Conservation (phyloP, 106 monocot species). For the Phalaenopsis equestris region DNA sequence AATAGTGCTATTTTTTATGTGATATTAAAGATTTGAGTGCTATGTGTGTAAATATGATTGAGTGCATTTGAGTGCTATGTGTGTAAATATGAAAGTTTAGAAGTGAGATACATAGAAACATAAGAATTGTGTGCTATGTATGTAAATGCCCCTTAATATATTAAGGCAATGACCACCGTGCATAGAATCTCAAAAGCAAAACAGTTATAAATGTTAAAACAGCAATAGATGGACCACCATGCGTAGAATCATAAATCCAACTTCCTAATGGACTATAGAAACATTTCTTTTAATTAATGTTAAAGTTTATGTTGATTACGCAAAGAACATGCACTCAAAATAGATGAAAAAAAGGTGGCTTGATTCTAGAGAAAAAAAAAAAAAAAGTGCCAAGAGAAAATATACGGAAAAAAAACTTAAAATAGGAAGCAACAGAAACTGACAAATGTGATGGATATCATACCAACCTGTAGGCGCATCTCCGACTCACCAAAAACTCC, state of each 20-base stretch:
- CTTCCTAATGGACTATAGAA: neutral
- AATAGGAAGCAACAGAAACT: neutral
- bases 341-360: neutral
- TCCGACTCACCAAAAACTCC: slow-evolving; percentile 90
- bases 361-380: neutral
- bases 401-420: neutral
- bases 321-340: neutral
- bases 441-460: neutral
- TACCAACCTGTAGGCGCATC: slow-evolving; percentile 83
- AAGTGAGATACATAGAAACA: too few species aligned
- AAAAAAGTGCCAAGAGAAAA: neutral
- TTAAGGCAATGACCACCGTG: neutral
- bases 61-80: too few species aligned
- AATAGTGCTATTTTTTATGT: too few species aligned
- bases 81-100: too few species aligned
- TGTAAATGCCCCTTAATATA: too few species aligned
- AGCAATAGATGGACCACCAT: neutral
- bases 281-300: neutral
- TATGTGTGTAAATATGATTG: too few species aligned
- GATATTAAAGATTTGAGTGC: too few species aligned
- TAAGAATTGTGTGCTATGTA: too few species aligned
- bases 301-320: neutral
- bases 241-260: neutral
- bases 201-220: neutral
- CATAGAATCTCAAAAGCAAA: neutral